These are phyloP conservation scores for Puccinia coronata DNA, from an alignment of 1,284 basidiomycete species.

Conservation along the genomic window DNA sequence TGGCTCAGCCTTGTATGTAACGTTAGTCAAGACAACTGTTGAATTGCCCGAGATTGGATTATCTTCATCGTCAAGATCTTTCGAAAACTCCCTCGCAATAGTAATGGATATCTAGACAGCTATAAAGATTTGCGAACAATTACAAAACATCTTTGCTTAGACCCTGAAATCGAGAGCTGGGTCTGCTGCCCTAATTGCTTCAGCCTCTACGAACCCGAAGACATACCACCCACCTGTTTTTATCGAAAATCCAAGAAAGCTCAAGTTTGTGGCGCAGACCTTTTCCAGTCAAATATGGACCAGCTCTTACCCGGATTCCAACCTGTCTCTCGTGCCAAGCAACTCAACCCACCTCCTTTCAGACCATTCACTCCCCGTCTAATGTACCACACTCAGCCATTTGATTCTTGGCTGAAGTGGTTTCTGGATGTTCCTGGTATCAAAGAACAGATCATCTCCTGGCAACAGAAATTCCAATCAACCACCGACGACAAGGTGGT, in stretches of 20 bases:
- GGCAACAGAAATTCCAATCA: not conserved
- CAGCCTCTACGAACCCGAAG: not conserved
- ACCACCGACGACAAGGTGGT: not conserved
- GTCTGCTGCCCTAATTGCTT: conserved; percentile 21
- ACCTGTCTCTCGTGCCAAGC: not conserved
- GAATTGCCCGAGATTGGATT: not conserved
- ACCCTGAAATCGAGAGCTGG: not conserved
- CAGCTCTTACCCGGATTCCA: not conserved
- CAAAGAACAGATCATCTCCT: not conserved
- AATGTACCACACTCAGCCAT: not conserved
- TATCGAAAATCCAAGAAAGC: not conserved
- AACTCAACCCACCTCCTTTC: not conserved
- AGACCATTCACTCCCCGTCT: not conserved
- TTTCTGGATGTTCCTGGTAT: not conserved
- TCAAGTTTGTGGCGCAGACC: not conserved
- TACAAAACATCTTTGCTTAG: not conserved
- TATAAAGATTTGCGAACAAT: not conserved
- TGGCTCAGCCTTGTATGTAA: conserved; percentile 1
- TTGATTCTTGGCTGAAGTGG: conserved; percentile 11
- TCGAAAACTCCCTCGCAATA: not conserved
- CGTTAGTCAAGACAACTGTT: conserved; percentile 5
- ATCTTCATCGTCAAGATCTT: not conserved
- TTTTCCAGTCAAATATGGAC: not conserved
- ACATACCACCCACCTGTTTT: not conserved
- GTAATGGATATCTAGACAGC: not conserved